These are phyloP conservation scores for Penicillium glabrum DNA, from an alignment of 2,329 filamentous ascomycete genomes.

Conservation along the genomic window DNA sequence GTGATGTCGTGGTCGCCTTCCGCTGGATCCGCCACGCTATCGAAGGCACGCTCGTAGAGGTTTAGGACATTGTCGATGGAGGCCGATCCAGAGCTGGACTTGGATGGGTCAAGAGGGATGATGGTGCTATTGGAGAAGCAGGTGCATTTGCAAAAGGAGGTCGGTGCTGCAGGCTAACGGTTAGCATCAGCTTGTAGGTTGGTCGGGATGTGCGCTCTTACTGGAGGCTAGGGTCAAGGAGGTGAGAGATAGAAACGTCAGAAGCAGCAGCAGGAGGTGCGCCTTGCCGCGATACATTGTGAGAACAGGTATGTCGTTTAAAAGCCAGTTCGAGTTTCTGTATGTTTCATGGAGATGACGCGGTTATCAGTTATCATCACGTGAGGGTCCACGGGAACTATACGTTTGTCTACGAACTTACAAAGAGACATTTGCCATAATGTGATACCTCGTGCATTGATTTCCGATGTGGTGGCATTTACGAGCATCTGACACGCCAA, in stretches of 20 bases:
- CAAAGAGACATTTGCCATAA: too few relatives aligned
- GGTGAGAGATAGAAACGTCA: constrained; percentile 26
- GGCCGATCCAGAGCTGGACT: constrained; percentile 22
- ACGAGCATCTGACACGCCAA: too few relatives aligned
- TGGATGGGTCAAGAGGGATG: constrained; percentile 58
- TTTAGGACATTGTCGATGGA: constrained; percentile 21
- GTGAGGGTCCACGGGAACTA: background rate
- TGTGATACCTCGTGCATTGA: too few relatives aligned
- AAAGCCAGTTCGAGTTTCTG: background rate
- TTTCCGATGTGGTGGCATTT: too few relatives aligned
- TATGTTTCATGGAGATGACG: constrained; percentile 7
- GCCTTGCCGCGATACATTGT: constrained; percentile 16
- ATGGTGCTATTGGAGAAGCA: constrained; percentile 68
- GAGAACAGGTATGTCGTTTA: background rate
- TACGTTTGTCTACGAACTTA: background rate
- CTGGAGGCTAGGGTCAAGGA: constrained; percentile 36
- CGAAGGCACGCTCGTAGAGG: constrained; percentile 18
- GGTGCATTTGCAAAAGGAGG: constrained; percentile 72
- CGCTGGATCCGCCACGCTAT: constrained; percentile 4
- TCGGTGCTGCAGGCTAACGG: constrained; percentile 36
- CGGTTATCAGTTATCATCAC: constrained; percentile 11
- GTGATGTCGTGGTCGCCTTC: background rate
- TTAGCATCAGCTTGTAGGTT: background rate
- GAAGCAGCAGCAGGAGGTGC: constrained; percentile 24
- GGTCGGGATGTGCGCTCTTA: constrained; percentile 22